Base-by-base conservation (phyloP, 371 early-diverging fungal genomes). In the Actinomortierella ambigua region DNA sequence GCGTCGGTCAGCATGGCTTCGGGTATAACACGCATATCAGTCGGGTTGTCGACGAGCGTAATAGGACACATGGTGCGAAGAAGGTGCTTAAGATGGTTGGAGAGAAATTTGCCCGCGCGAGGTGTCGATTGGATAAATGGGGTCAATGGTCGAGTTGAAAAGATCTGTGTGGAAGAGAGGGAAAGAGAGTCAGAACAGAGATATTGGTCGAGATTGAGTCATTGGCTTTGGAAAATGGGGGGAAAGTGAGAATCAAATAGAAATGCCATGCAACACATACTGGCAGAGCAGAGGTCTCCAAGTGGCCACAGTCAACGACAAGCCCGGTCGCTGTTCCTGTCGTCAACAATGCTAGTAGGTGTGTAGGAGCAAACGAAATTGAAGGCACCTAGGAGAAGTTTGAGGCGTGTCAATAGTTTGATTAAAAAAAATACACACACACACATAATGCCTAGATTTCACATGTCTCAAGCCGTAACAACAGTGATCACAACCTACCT, bases 281-380 rank as follows among this genome's bases (percentile, higher is more conserved):
- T 40, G 96, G 95, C 49, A 91, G 69, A 2, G 90, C 90, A 5
- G 87, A 83, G 3, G 93, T 89, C 51, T 90, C 90, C 42, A 90
- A 63, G 59, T 91, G 81, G 0, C 94, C 95, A 59, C 91, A 90
- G 65, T 95, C 93, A 17, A 96, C 76, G 1, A 95, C 93, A 49
- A 96, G 75, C 0, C 96, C 96, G 2, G 89, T 89, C 4, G 87
- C 83, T 23, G 79, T 65, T 11, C 97, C 97, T 9, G 90, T 87
- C 1, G 94, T 90, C 60, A 95, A 63, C 52, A 97, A 62, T 1
- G 95, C 90, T 61, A 90, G 79, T 24, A 94, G 73, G 49, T 90
- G 85, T 4, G 84, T 77, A 5, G 95, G 92, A 0, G 91, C 89
- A 70, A 94, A 94, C 3, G 91, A 88, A 44, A 97, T 78, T 4